phyloP scores from a whole-genome alignment of 108 stramenopile genomes.

The Cylindrotheca closterium region DNA sequence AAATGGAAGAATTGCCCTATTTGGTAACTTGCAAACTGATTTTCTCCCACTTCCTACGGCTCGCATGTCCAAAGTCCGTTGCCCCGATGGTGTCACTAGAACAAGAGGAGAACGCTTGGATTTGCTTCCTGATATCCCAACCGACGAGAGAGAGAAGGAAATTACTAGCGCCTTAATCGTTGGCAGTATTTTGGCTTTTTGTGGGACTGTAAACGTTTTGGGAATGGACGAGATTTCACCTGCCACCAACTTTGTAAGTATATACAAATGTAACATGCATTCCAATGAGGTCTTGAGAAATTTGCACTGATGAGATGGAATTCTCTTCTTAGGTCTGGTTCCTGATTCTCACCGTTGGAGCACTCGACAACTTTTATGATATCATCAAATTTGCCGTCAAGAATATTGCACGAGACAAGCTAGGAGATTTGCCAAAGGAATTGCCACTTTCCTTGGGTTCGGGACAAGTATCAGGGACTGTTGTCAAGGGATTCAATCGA shows the following conservation, averaged over 20 bases:
- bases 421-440: constrained; percentile 61
- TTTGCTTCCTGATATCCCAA: constrained; percentile 59
- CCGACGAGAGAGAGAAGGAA: constrained; percentile 83
- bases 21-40: constrained; percentile 56
- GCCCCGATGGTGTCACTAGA: constrained; percentile 42
- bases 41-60: constrained; percentile 53
- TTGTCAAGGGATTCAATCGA: constrained; percentile 83
- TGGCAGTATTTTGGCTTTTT: constrained; percentile 59
- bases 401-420: constrained; percentile 34
- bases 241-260: constrained; percentile 37
- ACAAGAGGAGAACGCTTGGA: constrained; percentile 53
- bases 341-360: constrained; percentile 49
- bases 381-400: constrained; percentile 54
- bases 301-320: too few species aligned
- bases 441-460: constrained; percentile 77
- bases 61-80: constrained; percentile 24
- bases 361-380: constrained; percentile 88
- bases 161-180: constrained; percentile 68
- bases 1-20: constrained; percentile 59
- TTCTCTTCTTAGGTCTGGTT: constrained; percentile 37
- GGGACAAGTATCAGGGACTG: constrained; percentile 68
- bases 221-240: constrained; percentile 60
- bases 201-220: constrained; percentile 61
- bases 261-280: too few species aligned
- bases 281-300: too few species aligned